Evolutionary conservation across 495 filamentous ascomycete species (phyloP).

Genomic region (Xylaria intraflava): DNA sequence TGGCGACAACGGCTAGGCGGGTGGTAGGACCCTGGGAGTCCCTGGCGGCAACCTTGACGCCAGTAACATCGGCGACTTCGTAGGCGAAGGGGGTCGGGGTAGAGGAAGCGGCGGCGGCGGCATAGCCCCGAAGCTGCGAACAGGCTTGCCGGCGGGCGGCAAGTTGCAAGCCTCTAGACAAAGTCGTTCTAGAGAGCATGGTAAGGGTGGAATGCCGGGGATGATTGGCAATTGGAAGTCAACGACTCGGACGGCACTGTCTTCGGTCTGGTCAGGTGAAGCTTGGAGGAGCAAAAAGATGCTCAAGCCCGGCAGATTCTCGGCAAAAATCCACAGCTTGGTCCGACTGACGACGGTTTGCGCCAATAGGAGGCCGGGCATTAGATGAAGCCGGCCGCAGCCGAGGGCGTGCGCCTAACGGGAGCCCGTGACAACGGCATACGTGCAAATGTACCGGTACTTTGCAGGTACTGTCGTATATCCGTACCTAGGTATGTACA

Average conservation of each 20-base stretch:
- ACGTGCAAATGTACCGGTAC: too few species aligned
- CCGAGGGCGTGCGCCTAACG: too few species aligned
- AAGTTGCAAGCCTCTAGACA: slow-evolving; percentile 71
- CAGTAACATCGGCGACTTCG: slow-evolving; percentile 73
- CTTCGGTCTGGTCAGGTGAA: slow-evolving; percentile 18
- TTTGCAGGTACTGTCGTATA: too few species aligned
- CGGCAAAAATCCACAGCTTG: slow-evolving; percentile 17
- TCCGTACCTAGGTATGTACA: too few species aligned
- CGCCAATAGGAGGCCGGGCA: slow-evolving; percentile 7
- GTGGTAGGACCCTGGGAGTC: slow-evolving; percentile 83
- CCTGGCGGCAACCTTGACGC: slow-evolving; percentile 85
- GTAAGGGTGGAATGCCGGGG: slow-evolving; percentile 47
- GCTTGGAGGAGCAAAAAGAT: slow-evolving; percentile 27
- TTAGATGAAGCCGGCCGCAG: too few species aligned
- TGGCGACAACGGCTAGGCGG: slow-evolving; percentile 81
- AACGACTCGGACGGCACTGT: slow-evolving; percentile 31
- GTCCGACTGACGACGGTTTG: background rate
- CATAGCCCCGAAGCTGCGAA: slow-evolving; percentile 62
- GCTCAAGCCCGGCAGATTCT: slow-evolving; percentile 33
- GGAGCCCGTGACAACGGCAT: too few species aligned
- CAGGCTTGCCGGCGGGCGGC: slow-evolving; percentile 61
- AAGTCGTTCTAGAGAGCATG: slow-evolving; percentile 80
- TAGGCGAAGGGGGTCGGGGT: slow-evolving; percentile 66
- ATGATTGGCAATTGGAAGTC: slow-evolving; percentile 41
- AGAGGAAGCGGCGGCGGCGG: slow-evolving; percentile 64